Evolutionary conservation across 2,329 filamentous ascomycete species (phyloP), one percentile per base, ranked within the genome.

Genomic region (Cladophialophora carrionii): DNA sequence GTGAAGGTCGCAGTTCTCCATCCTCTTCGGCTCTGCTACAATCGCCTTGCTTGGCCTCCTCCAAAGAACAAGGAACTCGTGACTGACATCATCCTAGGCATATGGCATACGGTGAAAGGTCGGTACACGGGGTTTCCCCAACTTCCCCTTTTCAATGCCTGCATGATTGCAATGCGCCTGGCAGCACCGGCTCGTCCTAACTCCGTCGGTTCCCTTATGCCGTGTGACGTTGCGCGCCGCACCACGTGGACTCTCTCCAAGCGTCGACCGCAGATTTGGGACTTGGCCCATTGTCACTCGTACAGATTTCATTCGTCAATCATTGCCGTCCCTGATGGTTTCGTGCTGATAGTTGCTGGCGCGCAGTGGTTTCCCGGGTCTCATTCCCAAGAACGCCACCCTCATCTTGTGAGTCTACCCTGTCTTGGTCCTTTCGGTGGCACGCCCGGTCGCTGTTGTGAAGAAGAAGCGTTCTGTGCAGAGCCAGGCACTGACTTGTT

Each of bases 351-450:
- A 56, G 24, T 31, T 53, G 62, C 62, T 41, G 37, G 37, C 14
- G 62, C 66, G 68, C 70, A 92, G 90, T 72, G 92, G 91, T 62
- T 95, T 93, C 81, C 87, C 89, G 37, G 88, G 87, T 63, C 82
- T 88, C 73, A 96, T 96, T 69, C 92, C 92, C 67, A 78, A 87
- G 46, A 86, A 89, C 73, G 81, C 91, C n/a, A 87, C 84, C 70
- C 84, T 96, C 68, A 84, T 96, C 81, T 96, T 96, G 91, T 95
- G 84, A 84, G 90, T 86, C 43, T 20, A 6, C 10, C 29, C 8
- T 60, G 52, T 53, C 57, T 32, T 63, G 43, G 61, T 29, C 9
- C 34, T 26, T 24, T 8, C n/a, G 7, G 43, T 43, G 17, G 37
- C 37, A 8, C 17, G 3, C 6, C 6, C 17, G 6, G 17, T n/a